These are phyloP conservation scores for Alternaria burnsii DNA, from an alignment of 2,329 filamentous ascomycete species.

Conservation along the genomic window DNA sequence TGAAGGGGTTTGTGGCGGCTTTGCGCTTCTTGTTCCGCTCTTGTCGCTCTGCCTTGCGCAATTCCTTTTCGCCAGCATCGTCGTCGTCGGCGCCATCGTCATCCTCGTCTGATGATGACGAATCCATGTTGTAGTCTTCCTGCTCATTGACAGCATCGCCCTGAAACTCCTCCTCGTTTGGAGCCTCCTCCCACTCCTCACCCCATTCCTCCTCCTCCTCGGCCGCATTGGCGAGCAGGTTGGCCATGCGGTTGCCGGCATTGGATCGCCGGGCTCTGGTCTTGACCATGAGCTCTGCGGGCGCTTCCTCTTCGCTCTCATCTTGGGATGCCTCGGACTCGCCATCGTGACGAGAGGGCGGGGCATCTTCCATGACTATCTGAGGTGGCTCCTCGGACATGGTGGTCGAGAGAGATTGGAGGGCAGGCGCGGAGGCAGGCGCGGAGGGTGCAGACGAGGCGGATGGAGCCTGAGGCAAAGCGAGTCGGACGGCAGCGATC, in stretches of 20 bases:
- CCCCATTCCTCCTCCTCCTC: conserved; percentile 49
- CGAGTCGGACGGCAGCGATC: conserved; percentile 28
- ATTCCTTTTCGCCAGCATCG: conserved; percentile 84
- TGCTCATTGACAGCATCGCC: conserved; percentile 64
- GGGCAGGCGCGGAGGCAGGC: conserved; percentile 6
- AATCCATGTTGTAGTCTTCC: conserved; percentile 82
- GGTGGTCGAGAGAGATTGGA: conserved; percentile 4
- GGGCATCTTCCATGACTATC: conserved; percentile 18
- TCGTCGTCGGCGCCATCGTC: conserved; percentile 75
- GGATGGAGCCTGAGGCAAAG: conserved; percentile 30
- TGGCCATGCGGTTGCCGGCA: not conserved
- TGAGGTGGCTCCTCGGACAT: conserved; percentile 29
- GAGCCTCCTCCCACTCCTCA: conserved; percentile 73
- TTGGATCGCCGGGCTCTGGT: conserved; percentile 50
- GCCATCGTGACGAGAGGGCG: conserved; percentile 26
- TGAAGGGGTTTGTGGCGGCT: conserved; percentile 62
- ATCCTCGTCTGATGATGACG: conserved; percentile 77
- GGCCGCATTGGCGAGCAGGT: conserved; percentile 2
- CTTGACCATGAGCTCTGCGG: conserved; percentile 50
- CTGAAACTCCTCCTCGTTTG: conserved; percentile 62
- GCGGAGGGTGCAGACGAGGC: conserved; percentile 39
- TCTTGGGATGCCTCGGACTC: conserved; percentile 28
- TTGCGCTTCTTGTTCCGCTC: conserved; percentile 76
- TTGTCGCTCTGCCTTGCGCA: conserved; percentile 79
- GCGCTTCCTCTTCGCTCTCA: conserved; percentile 41